These are phyloP conservation scores for Fagopyrum homotropicum DNA, from an alignment of 148 eudicot genomes.

Conservation along the genomic window DNA sequence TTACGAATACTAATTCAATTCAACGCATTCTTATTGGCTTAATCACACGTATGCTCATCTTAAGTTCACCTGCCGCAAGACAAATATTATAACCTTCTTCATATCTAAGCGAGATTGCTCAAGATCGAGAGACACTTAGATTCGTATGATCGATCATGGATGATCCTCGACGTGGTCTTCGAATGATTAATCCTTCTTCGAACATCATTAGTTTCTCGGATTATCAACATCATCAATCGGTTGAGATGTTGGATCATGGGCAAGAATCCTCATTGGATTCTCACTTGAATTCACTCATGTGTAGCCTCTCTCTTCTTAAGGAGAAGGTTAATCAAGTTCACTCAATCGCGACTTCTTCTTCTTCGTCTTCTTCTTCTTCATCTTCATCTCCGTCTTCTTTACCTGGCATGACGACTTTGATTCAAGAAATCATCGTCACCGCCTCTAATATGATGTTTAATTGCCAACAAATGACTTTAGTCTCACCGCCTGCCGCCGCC, in stretches of 20 bases:
- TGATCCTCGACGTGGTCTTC: not conserved
- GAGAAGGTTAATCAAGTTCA: slow-evolving; percentile 50
- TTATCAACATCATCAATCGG: not conserved
- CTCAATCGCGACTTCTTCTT: slow-evolving; percentile 25
- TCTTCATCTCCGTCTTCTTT: slow-evolving; percentile 27
- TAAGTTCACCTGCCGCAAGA: not conserved
- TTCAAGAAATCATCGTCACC: slow-evolving; percentile 59
- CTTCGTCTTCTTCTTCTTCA: slow-evolving; percentile 26
- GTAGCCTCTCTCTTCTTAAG: slow-evolving; percentile 41
- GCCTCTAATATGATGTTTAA: slow-evolving; percentile 73
- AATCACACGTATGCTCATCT: not conserved
- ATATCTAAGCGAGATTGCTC: not conserved
- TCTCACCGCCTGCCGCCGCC: not conserved
- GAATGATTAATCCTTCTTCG: not conserved
- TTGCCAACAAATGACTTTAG: slow-evolving; percentile 54
- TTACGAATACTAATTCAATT: not conserved
- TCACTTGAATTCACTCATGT: slow-evolving; percentile 33
- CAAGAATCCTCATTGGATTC: not conserved
- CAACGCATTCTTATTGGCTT: slow-evolving; percentile 8
- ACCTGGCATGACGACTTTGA: slow-evolving; percentile 38
- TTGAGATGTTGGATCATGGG: slow-evolving; percentile 1
- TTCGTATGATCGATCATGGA: slow-evolving; percentile 1
- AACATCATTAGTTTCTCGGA: not conserved
- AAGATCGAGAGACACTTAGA: not conserved
- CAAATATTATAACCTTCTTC: not conserved